Percentiles rank a stretch among this genome's conserved stretches.
phyloP scores from a whole-genome alignment of 331 rosid species.

The Malus hybrid region DNA sequence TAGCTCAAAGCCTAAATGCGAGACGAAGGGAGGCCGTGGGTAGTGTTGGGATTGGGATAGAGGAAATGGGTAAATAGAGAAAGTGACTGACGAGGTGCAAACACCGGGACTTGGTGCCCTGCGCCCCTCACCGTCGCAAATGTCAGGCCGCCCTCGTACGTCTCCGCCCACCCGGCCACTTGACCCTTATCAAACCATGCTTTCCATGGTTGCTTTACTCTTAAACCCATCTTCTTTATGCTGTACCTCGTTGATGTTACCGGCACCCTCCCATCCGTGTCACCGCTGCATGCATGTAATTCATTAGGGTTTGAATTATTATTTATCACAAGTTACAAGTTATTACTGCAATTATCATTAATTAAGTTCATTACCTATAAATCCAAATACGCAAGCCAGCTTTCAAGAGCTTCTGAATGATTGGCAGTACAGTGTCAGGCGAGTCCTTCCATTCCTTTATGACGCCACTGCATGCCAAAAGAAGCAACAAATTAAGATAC shows the following conservation, averaged over 20 bases:
- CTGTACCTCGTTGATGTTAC: slow-evolving; percentile 54
- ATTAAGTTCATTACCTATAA: slow-evolving; percentile 27
- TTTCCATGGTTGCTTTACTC: slow-evolving; percentile 39
- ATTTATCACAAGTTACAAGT: too few species aligned
- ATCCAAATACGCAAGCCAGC: slow-evolving; percentile 59
- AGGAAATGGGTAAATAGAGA: slow-evolving; percentile 55
- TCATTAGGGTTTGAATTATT: too few species aligned
- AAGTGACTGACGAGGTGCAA: slow-evolving; percentile 43
- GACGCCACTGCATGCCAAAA: slow-evolving; percentile 22
- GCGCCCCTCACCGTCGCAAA: slow-evolving; percentile 62
- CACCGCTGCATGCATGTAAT: slow-evolving; percentile 38
- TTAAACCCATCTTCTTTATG: slow-evolving; percentile 40
- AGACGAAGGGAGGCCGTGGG: slow-evolving; percentile 31
- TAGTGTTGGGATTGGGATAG: slow-evolving; percentile 7
- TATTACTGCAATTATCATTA: background rate
- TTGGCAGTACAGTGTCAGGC: slow-evolving; percentile 31
- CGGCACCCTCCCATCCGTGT: slow-evolving; percentile 63
- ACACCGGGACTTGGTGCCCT: slow-evolving; percentile 56
- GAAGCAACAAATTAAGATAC: background rate
- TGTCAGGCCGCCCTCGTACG: slow-evolving; percentile 42
- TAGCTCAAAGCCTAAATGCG: background rate
- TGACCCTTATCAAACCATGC: slow-evolving; percentile 44
- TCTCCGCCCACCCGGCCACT: slow-evolving; percentile 61
- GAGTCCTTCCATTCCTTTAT: slow-evolving; percentile 43
- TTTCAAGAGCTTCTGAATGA: slow-evolving; percentile 32